Evolutionary conservation across 768 basidiomycete genomes (phyloP).

Genomic region (Nidularia pulvinata): DNA sequence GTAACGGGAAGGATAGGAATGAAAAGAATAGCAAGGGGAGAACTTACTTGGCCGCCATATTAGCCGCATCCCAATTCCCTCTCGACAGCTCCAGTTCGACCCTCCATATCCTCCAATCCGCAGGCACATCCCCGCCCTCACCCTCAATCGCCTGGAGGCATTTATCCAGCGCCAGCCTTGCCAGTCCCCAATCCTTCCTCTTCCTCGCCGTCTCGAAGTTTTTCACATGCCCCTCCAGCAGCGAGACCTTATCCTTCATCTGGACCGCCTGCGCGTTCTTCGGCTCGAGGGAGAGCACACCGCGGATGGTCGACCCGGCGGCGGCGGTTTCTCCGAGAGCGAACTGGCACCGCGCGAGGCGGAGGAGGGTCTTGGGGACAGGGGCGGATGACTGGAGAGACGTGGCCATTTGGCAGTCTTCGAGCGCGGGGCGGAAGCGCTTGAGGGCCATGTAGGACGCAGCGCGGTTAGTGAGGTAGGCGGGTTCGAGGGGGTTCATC

Average conservation of each 20-base stretch:
- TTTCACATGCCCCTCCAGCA: conserved; percentile 64
- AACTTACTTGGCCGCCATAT: conserved; percentile 71
- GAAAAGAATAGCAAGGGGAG: background rate
- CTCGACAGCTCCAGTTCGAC: conserved; percentile 77
- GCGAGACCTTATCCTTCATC: conserved; percentile 58
- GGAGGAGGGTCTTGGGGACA: conserved; percentile 76
- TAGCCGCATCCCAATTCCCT: conserved; percentile 74
- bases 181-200: conserved; percentile 75
- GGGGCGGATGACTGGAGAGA: conserved; percentile 61
- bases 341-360: conserved; percentile 83
- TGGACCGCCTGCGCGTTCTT: conserved; percentile 57
- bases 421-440: conserved; percentile 70
- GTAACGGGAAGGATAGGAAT: background rate
- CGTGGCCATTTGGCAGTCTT: conserved; percentile 78
- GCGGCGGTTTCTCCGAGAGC: conserved; percentile 71
- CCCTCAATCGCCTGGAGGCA: conserved; percentile 72
- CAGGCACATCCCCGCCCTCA: conserved; percentile 75
- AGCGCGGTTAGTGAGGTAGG: conserved; percentile 85
- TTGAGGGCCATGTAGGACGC: conserved; percentile 85
- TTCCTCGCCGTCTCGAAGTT: conserved; percentile 58
- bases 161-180: conserved; percentile 78
- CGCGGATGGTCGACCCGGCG: conserved; percentile 67
- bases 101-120: conserved; percentile 80
- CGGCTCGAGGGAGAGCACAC: conserved; percentile 61
- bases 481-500: conserved; percentile 63